Conservation (phyloP, 192 early-diverging fungal species). For the Coemansia sp. region DNA sequence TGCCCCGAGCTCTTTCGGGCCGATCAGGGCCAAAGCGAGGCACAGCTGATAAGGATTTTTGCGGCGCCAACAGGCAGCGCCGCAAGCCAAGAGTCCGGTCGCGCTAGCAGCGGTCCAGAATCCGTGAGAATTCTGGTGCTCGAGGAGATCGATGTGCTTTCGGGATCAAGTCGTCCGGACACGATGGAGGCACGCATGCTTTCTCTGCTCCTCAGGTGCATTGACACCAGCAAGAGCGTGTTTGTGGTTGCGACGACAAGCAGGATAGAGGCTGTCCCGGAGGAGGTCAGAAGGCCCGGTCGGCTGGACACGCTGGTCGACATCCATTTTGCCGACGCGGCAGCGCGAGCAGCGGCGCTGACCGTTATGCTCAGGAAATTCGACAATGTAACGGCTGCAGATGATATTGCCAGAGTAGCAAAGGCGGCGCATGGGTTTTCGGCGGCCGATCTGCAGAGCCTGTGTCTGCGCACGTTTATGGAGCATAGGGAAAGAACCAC, state of each 20-base stretch:
- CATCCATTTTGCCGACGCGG: constrained; percentile 28
- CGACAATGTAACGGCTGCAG: constrained; percentile 11
- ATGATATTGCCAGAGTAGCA: constrained; percentile 23
- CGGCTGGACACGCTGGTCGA: constrained; percentile 30
- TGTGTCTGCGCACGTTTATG: constrained; percentile 58
- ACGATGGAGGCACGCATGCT: constrained; percentile 45
- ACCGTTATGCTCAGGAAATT: constrained; percentile 44
- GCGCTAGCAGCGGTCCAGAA: background rate
- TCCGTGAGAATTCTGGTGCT: constrained; percentile 27
- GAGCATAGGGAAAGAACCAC: constrained; percentile 22
- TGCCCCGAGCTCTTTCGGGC: constrained; percentile 48
- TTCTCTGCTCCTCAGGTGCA: constrained; percentile 39
- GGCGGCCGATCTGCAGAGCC: constrained; percentile 71
- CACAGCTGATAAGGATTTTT: constrained; percentile 27
- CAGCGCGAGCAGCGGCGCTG: constrained; percentile 28
- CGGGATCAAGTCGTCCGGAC: constrained; percentile 24
- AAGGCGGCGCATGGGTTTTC: constrained; percentile 64
- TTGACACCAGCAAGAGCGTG: constrained; percentile 16
- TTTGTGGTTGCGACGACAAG: constrained; percentile 48
- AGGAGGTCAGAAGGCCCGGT: constrained; percentile 36
- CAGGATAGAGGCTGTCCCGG: constrained; percentile 19
- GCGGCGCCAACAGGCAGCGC: background rate
- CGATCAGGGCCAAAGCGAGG: constrained; percentile 46
- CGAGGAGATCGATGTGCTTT: constrained; percentile 48
- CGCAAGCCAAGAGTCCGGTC: background rate